phyloP scores from a whole-genome alignment of 495 filamentous ascomycete genomes.

The Xylaria venustula region DNA sequence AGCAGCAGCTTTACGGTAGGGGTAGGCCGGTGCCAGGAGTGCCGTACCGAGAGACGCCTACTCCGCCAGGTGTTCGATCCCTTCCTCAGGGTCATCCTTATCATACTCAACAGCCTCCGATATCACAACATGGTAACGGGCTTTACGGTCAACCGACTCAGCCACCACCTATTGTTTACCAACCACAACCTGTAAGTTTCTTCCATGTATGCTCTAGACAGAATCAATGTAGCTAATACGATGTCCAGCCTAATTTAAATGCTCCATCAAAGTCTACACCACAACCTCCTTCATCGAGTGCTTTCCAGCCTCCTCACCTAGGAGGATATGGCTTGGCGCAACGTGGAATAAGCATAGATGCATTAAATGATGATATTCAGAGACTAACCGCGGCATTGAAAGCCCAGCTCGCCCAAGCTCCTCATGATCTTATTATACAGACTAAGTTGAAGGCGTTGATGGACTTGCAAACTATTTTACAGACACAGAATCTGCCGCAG shows the following conservation, averaged over 20 bases:
- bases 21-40: conserved; percentile 52
- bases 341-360: conserved; percentile 60
- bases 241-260: conserved; percentile 23
- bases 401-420: conserved; percentile 68
- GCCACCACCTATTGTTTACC: conserved; percentile 11
- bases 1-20: conserved; percentile 62
- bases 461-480: conserved; percentile 79
- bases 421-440: conserved; percentile 69
- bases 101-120: conserved; percentile 11
- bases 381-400: conserved; percentile 67
- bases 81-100: conserved; percentile 24
- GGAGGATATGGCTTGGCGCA: conserved; percentile 36
- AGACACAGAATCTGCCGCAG: conserved; percentile 72
- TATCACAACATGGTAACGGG: conserved; percentile 22
- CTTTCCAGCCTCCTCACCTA: conserved; percentile 30
- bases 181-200: conserved; percentile 23
- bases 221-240: conserved; percentile 13
- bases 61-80: conserved; percentile 56
- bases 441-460: conserved; percentile 79
- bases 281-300: conserved; percentile 32
- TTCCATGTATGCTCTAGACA: not conserved
- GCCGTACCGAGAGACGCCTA: conserved; percentile 65
- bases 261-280: conserved; percentile 30
- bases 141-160: conserved; percentile 19
- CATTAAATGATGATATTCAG: conserved; percentile 78